phyloP scores from a whole-genome alignment of 1,284 basidiomycete genomes.

The Cronartium ribicola region DNA sequence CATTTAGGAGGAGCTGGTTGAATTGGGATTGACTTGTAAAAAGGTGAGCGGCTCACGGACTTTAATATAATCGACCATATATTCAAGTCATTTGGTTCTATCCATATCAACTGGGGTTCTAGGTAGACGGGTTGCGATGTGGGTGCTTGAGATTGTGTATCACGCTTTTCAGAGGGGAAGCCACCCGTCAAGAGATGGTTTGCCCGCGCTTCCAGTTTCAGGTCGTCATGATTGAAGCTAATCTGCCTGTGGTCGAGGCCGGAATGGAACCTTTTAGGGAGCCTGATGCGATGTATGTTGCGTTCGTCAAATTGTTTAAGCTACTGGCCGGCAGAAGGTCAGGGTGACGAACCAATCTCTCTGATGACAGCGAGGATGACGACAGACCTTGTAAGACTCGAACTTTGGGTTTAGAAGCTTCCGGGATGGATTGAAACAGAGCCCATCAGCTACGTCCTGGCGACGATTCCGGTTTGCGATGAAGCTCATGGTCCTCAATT shows the following conservation, averaged over 20 bases:
- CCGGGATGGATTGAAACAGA: neutral
- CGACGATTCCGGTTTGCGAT: no score
- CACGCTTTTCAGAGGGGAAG: neutral
- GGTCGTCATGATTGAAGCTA: constrained; percentile 1
- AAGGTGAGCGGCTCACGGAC: neutral
- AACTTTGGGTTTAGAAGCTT: neutral
- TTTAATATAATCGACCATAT: neutral
- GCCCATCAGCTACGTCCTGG: neutral
- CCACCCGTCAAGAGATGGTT: neutral
- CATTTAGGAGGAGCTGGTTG: neutral
- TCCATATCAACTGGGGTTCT: constrained; percentile 6
- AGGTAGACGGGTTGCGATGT: neutral
- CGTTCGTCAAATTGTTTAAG: constrained; percentile 5
- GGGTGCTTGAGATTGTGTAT: neutral
- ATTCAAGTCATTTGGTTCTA: neutral
- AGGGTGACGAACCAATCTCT: neutral
- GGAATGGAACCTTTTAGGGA: neutral
- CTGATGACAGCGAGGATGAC: neutral
- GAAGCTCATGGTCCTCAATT: no score
- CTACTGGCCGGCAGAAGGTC: neutral
- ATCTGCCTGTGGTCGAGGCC: neutral
- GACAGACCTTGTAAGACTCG: neutral
- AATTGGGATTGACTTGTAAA: neutral
- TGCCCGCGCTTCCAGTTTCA: neutral
- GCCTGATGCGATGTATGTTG: neutral